Percentiles rank a stretch among this genome's conserved stretches.
Conservation (phyloP, 345 rosid species). For the Ailanthus altissimus region DNA sequence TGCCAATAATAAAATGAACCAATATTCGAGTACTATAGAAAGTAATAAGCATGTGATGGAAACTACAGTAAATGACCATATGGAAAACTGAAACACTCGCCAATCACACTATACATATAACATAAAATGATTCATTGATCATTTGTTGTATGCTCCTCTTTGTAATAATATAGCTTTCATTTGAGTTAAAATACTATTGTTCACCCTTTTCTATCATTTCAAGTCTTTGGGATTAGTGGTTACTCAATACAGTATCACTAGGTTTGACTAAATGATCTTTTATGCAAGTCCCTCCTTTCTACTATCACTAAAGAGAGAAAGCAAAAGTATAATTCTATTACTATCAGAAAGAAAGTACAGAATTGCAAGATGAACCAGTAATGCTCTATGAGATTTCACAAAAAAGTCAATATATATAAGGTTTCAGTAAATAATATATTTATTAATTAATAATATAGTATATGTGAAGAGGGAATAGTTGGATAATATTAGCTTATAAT, state of each 20-base stretch:
- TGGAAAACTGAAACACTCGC: not conserved
- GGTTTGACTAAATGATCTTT: not conserved
- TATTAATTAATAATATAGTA: too few species aligned
- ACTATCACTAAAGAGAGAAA: not conserved
- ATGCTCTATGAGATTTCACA: not conserved
- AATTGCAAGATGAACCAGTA: not conserved
- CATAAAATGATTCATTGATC: not conserved
- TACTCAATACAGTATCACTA: not conserved
- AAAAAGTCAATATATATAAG: too few species aligned
- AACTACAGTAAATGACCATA: not conserved
- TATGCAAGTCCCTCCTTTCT: not conserved
- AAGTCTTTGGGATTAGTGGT: not conserved
- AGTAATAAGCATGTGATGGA: not conserved
- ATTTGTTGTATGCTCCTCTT: not conserved
- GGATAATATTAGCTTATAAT: too few species aligned
- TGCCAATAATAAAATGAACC: slow-evolving; percentile 1
- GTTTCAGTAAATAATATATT: too few species aligned
- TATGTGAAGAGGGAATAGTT: too few species aligned
- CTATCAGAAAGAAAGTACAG: not conserved
- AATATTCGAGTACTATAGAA: not conserved
- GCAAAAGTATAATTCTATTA: not conserved
- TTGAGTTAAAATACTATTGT: not conserved
- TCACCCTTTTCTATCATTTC: not conserved
- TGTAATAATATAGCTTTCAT: not conserved
- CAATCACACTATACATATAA: slow-evolving; percentile 2